Base-by-base conservation (phyloP, 257 asterid species). In the Solanum lycopersicoides region DNA sequence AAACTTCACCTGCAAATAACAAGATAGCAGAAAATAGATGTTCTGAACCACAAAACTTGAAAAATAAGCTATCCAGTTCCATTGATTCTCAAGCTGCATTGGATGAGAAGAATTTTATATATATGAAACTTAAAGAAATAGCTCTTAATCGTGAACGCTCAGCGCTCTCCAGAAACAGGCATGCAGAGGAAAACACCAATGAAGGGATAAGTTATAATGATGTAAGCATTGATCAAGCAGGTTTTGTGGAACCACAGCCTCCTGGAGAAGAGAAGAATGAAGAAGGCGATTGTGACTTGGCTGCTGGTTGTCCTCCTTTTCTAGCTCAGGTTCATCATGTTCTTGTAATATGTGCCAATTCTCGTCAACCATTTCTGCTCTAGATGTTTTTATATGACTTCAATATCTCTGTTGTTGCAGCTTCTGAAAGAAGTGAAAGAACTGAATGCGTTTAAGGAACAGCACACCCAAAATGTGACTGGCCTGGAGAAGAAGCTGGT, bases 401-500 rank as follows among this genome's bases (percentile, higher is more conserved):
- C 12, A 32, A 35, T 15, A 20, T 12, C 21, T 71, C 34, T 86
- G 84, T 79, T 79, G 42, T 41, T 16, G 88, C 91, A 96, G 98
- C 60, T 95, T 91, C 88, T 59, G 79, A 87, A 83, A 82, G 96
- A 89, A 89, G 88, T 92, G 53, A 90, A 92, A 84, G 97, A 94
- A 89, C 93, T 95, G 47, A 91, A 86, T 89, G 88, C 90, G 41
- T 90, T 90, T 91, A 91, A 86, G 88, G 89, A 89, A 59, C 93
- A 88, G 87, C 98, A 95, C 83, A 89, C 89, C 71, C 89, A 53
- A 83, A 93, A 86, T 93, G 86, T 88, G 23, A 89, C 59, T 85
- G 89, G 65, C 89, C 87, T 95, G 91, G 91, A 90, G 89, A 89
- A 84, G 89, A 93, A 94, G 91, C 92, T 95, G 98, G 99, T 95